phyloP scores from a whole-genome alignment of 257 asterid genomes.

The Nicotiana knightiana region DNA sequence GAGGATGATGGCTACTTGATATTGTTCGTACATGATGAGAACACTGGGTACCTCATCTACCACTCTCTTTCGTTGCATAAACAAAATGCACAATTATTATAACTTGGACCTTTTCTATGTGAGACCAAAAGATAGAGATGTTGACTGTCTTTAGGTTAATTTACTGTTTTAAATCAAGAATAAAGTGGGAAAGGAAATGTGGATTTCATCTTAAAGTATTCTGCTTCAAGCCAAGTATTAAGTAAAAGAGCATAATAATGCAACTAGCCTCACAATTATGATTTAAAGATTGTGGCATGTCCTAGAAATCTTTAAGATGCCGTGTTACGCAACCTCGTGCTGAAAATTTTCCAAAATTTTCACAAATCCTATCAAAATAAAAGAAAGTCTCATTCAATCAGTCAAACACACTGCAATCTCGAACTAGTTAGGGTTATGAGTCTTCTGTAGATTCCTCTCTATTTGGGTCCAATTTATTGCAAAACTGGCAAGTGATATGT shows the following conservation, averaged over 20 bases:
- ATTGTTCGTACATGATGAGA: conserved; percentile 81
- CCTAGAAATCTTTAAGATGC: background rate
- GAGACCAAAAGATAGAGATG: background rate
- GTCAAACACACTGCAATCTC: background rate
- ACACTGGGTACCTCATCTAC: conserved; percentile 58
- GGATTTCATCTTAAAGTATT: background rate
- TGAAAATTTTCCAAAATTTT: background rate
- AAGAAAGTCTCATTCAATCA: background rate
- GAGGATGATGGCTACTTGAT: conserved; percentile 99
- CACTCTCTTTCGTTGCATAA: background rate
- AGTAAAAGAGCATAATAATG: background rate
- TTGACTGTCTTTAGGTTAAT: background rate
- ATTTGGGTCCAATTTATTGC: background rate
- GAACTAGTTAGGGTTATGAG: background rate
- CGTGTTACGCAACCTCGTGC: background rate
- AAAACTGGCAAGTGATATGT: background rate
- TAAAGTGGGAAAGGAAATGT: background rate
- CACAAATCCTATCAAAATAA: background rate
- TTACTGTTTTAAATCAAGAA: background rate
- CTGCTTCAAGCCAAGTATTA: background rate
- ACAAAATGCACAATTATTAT: background rate
- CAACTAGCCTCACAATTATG: background rate
- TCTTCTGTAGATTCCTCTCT: background rate
- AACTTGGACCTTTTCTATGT: background rate
- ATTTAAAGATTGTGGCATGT: background rate